Conservation (phyloP, 108 stramenopile species). For the Cyclostephanos invisitatus region DNA sequence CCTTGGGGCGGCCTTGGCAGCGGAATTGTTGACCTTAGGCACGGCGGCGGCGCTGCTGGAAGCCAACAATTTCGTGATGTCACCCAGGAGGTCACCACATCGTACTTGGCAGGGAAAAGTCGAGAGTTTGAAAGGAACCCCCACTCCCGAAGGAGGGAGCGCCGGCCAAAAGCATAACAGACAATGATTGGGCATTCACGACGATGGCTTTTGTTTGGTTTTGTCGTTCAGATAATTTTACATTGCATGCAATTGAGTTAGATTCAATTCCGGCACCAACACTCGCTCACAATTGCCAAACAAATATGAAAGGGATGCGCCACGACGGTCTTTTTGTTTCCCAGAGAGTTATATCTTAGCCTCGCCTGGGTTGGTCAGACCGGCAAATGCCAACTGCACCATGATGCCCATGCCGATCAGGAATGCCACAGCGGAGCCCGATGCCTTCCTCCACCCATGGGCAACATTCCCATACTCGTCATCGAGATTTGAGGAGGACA, state of each 20-base stretch:
- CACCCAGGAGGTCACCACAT: slow-evolving; percentile 31
- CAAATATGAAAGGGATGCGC: too few species aligned
- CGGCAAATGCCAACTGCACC: slow-evolving; percentile 50
- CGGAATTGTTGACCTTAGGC: slow-evolving; percentile 40
- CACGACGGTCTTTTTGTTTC: too few species aligned
- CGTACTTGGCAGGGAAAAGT: slow-evolving; percentile 83
- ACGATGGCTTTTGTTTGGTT: not conserved
- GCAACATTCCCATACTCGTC: not conserved
- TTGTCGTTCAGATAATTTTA: not conserved
- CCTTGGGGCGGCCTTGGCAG: slow-evolving; percentile 51
- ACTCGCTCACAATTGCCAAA: too few species aligned
- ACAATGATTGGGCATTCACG: slow-evolving; percentile 20
- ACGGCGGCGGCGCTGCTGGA: slow-evolving; percentile 15
- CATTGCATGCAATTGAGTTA: not conserved
- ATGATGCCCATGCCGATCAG: slow-evolving; percentile 39
- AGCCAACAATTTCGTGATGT: slow-evolving; percentile 18
- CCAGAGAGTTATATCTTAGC: not conserved
- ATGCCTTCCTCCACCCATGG: slow-evolving; percentile 39
- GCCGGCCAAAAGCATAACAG: slow-evolving; percentile 35
- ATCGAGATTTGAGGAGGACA: slow-evolving; percentile 17
- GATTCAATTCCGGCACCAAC: not conserved
- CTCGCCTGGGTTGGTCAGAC: slow-evolving; percentile 17
- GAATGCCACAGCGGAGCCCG: slow-evolving; percentile 41
- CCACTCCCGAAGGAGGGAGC: slow-evolving; percentile 49
- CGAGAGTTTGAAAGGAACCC: slow-evolving; percentile 60